Percentiles rank a stretch among this genome's conserved stretches.
These are phyloP conservation scores for Colletotrichum incanum DNA, from an alignment of 2,329 filamentous ascomycete genomes.

Conservation along the genomic window DNA sequence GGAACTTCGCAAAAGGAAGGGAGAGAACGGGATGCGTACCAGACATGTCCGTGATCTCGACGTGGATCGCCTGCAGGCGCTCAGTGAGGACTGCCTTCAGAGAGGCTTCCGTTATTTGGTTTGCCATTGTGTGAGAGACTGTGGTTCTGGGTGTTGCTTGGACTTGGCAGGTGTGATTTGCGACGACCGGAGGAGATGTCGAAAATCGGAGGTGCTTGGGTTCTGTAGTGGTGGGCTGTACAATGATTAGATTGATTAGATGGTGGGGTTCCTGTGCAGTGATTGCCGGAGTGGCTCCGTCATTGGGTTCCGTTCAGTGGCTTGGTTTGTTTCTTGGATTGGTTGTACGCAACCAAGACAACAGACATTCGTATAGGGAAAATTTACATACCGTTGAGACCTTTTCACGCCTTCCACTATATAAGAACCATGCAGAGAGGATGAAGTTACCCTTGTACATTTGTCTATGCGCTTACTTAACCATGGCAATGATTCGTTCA, in stretches of 20 bases:
- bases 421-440: neutral
- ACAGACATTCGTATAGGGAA: neutral
- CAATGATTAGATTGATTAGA: conserved; percentile 44
- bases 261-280: conserved; percentile 34
- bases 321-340: neutral
- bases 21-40: conserved; percentile 70
- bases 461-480: neutral
- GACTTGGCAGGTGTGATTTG: neutral
- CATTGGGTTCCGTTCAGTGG: conserved; percentile 1
- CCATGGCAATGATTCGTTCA: neutral
- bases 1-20: neutral
- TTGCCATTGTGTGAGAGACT: conserved; percentile 59
- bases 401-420: neutral
- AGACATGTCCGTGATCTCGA: conserved; percentile 93
- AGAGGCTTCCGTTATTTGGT: conserved; percentile 79
- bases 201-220: conserved; percentile 39
- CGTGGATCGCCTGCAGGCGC: conserved; percentile 81
- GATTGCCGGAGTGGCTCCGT: conserved; percentile 9
- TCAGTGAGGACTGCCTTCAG: conserved; percentile 79
- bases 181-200: conserved; percentile 27
- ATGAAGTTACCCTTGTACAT: neutral
- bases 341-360: neutral
- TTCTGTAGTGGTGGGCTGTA: conserved; percentile 11
- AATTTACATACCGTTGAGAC: neutral
- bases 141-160: neutral